Percentiles rank a stretch among this genome's conserved stretches.
These are phyloP conservation scores for Vigna unguiculata DNA, from an alignment of 306 rosid genomes.

Conservation along the genomic window DNA sequence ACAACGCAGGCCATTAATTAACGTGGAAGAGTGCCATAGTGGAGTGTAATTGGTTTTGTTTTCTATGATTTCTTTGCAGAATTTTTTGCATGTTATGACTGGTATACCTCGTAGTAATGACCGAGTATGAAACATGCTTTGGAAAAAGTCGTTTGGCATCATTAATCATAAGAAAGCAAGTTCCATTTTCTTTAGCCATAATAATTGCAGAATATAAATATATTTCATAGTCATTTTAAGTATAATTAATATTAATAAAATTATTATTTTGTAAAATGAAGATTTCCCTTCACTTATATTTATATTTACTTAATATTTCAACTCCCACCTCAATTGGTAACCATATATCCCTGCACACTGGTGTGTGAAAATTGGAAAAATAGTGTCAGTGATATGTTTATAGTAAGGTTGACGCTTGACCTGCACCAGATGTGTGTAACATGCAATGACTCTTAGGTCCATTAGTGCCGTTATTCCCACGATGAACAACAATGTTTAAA, in stretches of 20 bases:
- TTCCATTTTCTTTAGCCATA: neutral
- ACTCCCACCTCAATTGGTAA: no score
- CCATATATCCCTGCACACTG: neutral
- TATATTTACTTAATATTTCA: no score
- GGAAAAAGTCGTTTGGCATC: neutral
- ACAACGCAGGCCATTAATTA: conserved; percentile 3
- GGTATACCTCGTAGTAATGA: neutral
- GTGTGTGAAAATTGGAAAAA: neutral
- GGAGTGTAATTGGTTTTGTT: neutral
- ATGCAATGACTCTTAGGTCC: neutral
- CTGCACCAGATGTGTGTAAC: neutral
- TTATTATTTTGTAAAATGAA: no score
- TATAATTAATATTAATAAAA: no score
- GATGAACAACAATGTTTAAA: no score
- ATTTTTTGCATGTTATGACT: conserved; percentile 1
- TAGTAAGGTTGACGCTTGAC: conserved; percentile 10
- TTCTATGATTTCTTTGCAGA: neutral
- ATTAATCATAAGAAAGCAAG: neutral
- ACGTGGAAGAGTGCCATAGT: neutral
- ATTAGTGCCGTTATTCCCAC: neutral
- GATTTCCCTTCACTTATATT: no score
- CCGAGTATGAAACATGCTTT: neutral
- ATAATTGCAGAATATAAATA: neutral
- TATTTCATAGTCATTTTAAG: no score
- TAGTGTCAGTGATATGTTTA: neutral